Evolutionary conservation across 1,284 basidiomycete genomes (phyloP).

Genomic region (Coniferiporia sulphurascens): DNA sequence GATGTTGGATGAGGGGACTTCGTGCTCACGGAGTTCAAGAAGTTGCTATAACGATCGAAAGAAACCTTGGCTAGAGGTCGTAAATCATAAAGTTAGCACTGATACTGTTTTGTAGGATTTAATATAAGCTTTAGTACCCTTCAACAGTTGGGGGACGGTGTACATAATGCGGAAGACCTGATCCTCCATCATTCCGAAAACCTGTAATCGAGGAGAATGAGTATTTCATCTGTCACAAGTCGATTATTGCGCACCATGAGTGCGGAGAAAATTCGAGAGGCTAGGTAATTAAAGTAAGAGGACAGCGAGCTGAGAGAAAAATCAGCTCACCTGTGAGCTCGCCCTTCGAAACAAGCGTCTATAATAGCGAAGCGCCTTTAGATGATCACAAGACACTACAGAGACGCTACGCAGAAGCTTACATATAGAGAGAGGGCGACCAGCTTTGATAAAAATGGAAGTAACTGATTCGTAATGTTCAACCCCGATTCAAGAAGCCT

Average conservation of each 20-base stretch:
- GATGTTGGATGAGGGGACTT: neutral
- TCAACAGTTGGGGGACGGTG: neutral
- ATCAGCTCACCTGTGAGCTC: constrained; percentile 5
- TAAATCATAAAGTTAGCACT: neutral
- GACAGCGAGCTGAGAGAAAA: neutral
- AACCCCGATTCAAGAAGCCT: constrained; percentile 1
- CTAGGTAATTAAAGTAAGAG: neutral
- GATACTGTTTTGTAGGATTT: neutral
- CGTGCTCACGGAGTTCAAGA: neutral
- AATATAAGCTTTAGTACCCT: neutral
- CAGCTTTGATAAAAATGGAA: constrained; percentile 14
- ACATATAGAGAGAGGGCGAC: constrained; percentile 6
- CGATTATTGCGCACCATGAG: neutral
- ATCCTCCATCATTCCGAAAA: neutral
- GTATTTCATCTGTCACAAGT: neutral
- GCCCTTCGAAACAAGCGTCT: constrained; percentile 13
- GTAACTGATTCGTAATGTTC: constrained; percentile 5
- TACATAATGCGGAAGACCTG: neutral
- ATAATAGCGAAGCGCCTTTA: neutral
- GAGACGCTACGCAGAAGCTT: neutral
- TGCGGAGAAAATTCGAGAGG: neutral
- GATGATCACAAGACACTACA: neutral
- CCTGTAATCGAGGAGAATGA: neutral
- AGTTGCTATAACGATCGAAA: neutral
- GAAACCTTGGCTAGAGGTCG: neutral